Conservation (phyloP, 2,329 filamentous ascomycete genomes). For the Hymenoscyphus salicellus region DNA sequence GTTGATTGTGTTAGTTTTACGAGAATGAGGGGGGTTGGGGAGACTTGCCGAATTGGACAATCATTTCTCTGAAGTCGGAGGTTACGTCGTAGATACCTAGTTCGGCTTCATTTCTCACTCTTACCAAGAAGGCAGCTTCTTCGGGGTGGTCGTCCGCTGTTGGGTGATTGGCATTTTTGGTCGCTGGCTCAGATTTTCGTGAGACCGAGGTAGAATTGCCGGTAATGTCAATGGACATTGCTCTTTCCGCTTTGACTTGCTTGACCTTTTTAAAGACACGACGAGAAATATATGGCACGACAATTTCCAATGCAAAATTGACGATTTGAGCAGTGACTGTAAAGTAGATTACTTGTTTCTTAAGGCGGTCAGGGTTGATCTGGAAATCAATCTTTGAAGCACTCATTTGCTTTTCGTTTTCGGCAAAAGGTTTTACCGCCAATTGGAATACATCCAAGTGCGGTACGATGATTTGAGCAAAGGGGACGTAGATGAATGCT, state of each 20-base stretch:
- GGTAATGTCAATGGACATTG: constrained; percentile 33
- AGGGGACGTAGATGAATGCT: constrained; percentile 91
- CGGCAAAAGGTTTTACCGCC: constrained; percentile 70
- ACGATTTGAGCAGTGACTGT: constrained; percentile 92
- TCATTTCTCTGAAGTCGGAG: constrained; percentile 88
- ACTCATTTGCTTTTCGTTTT: constrained; percentile 68
- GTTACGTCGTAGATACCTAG: constrained; percentile 86
- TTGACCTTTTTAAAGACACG: constrained; percentile 76
- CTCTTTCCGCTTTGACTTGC: constrained; percentile 61
- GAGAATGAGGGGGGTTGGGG: too few species aligned
- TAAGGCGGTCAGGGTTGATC: constrained; percentile 79
- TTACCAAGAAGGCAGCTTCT: constrained; percentile 74
- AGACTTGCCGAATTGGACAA: constrained; percentile 68
- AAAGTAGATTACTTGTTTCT: constrained; percentile 92
- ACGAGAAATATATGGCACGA: constrained; percentile 82
- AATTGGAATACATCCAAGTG: constrained; percentile 79
- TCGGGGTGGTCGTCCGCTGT: constrained; percentile 66
- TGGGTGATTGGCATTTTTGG: constrained; percentile 48
- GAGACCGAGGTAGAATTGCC: constrained; percentile 37
- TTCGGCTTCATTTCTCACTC: constrained; percentile 79
- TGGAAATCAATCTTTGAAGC: constrained; percentile 61
- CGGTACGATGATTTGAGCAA: constrained; percentile 78
- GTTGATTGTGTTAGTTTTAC: constrained; percentile 37
- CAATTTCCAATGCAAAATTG: constrained; percentile 77
- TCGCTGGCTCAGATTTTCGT: neutral